These are phyloP conservation scores for Candida endomychidarum DNA, from an alignment of 805 yeast genomes.

Conservation along the genomic window DNA sequence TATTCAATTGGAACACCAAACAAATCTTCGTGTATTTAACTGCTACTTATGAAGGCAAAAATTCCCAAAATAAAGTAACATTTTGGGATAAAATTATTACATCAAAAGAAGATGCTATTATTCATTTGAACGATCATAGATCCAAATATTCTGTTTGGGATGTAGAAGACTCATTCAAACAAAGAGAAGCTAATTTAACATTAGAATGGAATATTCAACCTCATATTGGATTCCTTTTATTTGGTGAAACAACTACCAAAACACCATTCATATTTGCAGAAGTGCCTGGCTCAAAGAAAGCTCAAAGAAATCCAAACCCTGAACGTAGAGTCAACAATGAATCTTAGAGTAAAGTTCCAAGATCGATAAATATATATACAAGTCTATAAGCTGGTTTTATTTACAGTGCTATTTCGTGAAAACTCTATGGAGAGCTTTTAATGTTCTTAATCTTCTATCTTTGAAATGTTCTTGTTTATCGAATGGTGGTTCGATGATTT, in stretches of 20 bases:
- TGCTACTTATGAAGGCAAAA: conserved; percentile 69
- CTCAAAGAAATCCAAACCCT: conserved; percentile 4
- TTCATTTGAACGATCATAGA: conserved; percentile 51
- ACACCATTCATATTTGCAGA: conserved; percentile 33
- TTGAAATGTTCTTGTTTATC: conserved; percentile 18
- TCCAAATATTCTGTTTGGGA: conserved; percentile 91
- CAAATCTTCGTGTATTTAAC: conserved; percentile 91
- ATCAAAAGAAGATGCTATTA: conserved; percentile 53
- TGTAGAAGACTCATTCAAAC: conserved; percentile 57
- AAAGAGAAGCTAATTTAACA: conserved; percentile 63
- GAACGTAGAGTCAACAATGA: conserved; percentile 14
- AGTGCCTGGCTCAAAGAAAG: conserved; percentile 2
- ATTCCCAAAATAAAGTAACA: conserved; percentile 64
- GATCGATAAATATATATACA: conserved; percentile 11
- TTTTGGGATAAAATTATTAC: conserved; percentile 89
- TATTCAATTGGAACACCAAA: conserved; percentile 96
- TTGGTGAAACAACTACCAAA: conserved; percentile 50
- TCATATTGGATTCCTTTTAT: conserved; percentile 73
- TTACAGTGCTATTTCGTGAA: not conserved
- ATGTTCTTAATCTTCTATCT: conserved; percentile 25
- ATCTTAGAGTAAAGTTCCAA: too few relatives aligned
- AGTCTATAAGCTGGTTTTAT: conserved; percentile 1
- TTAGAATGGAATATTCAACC: conserved; percentile 95
- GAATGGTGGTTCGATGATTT: conserved; percentile 18
- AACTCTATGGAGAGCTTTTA: conserved; percentile 19